These are phyloP conservation scores for Coffea eugenioides DNA, from an alignment of 257 asterid genomes.

Conservation along the genomic window DNA sequence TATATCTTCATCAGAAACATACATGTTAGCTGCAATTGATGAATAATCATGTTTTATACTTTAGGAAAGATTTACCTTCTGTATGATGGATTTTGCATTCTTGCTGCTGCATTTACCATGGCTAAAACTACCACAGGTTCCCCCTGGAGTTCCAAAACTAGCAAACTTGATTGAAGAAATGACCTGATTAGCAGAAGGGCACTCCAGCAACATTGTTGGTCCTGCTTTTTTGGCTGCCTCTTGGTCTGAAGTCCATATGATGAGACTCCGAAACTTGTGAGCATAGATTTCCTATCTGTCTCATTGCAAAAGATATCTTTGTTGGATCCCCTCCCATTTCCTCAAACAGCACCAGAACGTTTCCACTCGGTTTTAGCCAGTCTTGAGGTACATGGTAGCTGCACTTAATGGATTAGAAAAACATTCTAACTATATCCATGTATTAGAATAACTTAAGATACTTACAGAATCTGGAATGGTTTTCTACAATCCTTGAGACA, in stretches of 20 bases:
- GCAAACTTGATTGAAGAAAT: conserved; percentile 74
- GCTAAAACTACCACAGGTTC: conserved; percentile 78
- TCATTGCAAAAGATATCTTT: conserved; percentile 61
- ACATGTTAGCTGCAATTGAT: not conserved
- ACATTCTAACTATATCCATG: not conserved
- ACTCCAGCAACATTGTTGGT: conserved; percentile 53
- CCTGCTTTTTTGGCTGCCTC: conserved; percentile 32
- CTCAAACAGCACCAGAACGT: conserved; percentile 69
- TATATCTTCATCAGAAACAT: not conserved
- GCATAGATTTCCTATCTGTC: conserved; percentile 55
- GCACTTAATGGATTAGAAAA: conserved; percentile 17
- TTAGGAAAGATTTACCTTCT: conserved; percentile 44
- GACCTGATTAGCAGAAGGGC: conserved; percentile 63
- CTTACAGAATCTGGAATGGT: conserved; percentile 82
- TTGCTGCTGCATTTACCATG: conserved; percentile 79
- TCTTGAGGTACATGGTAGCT: conserved; percentile 92
- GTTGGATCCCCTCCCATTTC: conserved; percentile 87
- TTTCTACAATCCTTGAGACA: conserved; percentile 77
- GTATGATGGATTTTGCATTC: conserved; percentile 51
- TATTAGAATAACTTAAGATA: not conserved
- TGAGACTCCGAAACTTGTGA: conserved; percentile 61
- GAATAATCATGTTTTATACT: not conserved
- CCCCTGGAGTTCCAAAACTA: conserved; percentile 86
- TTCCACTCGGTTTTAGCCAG: conserved; percentile 69
- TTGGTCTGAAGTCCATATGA: conserved; percentile 62